Conservation (phyloP, 108 stramenopile species). For the Skeletonema grethae region DNA sequence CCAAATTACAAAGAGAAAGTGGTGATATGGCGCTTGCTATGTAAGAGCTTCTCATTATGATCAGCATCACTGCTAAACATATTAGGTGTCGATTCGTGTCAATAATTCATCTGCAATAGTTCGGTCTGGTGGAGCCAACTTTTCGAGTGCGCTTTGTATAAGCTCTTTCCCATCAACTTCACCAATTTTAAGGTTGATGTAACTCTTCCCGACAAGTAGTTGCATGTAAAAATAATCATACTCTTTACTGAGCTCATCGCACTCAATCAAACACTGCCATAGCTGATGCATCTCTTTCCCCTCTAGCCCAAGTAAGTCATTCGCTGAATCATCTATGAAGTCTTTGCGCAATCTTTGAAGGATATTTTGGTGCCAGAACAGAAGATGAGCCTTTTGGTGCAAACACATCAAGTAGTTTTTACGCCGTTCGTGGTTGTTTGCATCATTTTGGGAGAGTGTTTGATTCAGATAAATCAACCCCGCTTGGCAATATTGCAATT, state of each 20-base stretch:
- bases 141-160: slow-evolving; percentile 6
- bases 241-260: slow-evolving; percentile 18
- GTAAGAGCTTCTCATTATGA: too few relatives aligned
- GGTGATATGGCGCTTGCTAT: too few relatives aligned
- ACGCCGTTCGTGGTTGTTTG: slow-evolving; percentile 26
- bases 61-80: background rate
- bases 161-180: slow-evolving; percentile 8
- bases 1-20: too few relatives aligned
- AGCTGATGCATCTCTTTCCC: slow-evolving; percentile 12
- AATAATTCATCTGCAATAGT: slow-evolving; percentile 6
- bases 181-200: slow-evolving; percentile 11
- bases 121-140: slow-evolving; percentile 9
- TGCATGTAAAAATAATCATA: slow-evolving; percentile 18
- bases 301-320: slow-evolving; percentile 15
- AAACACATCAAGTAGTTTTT: slow-evolving; percentile 31
- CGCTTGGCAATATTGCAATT: slow-evolving; percentile 26
- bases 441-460: slow-evolving; percentile 26
- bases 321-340: slow-evolving; percentile 10
- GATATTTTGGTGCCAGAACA: slow-evolving; percentile 20
- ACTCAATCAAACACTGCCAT: slow-evolving; percentile 9
- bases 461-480: slow-evolving; percentile 32
- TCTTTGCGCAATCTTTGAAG: background rate
- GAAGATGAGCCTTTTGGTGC: slow-evolving; percentile 30
- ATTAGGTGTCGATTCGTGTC: slow-evolving; percentile 8
- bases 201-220: slow-evolving; percentile 13